These are phyloP conservation scores for Pleomassaria siparia DNA, from an alignment of 2,329 filamentous ascomycete species.

Conservation along the genomic window DNA sequence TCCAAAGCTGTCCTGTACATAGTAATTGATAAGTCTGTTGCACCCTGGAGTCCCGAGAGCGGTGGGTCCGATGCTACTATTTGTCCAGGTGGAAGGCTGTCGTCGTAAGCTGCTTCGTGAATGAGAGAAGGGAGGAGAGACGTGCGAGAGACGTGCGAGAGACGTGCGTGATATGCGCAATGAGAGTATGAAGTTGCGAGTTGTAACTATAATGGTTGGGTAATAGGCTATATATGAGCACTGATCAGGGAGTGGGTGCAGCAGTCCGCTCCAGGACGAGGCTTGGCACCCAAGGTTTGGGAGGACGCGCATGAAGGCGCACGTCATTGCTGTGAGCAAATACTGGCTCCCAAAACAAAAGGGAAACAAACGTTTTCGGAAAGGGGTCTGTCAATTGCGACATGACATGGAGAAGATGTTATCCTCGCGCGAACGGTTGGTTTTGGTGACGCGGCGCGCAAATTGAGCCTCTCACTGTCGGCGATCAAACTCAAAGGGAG, in stretches of 20 bases:
- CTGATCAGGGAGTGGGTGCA: not conserved
- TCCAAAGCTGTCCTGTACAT: not conserved
- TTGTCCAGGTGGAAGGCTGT: not conserved
- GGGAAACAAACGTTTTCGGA: slow-evolving; percentile 11
- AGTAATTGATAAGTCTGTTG: not conserved
- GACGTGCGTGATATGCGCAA: too few relatives aligned
- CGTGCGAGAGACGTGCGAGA: too few relatives aligned
- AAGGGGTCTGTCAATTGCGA: slow-evolving; percentile 21
- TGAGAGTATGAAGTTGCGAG: not conserved
- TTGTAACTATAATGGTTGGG: not conserved
- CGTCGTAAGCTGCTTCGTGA: not conserved
- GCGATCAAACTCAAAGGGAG: slow-evolving; percentile 25
- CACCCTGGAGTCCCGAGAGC: not conserved
- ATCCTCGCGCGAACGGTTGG: slow-evolving; percentile 4
- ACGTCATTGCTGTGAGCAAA: slow-evolving; percentile 27
- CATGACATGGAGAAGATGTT: slow-evolving; percentile 18
- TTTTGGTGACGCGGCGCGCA: slow-evolving; percentile 6
- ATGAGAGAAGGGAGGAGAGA: not conserved
- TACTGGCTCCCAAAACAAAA: slow-evolving; percentile 20
- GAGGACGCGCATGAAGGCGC: slow-evolving; percentile 5
- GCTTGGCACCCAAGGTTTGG: not conserved
- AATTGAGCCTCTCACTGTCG: slow-evolving; percentile 5
- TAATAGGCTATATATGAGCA: not conserved
- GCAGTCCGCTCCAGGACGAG: not conserved
- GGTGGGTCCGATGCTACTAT: not conserved